Conservation (phyloP, 345 rosid genomes). For the Salix dunnii region DNA sequence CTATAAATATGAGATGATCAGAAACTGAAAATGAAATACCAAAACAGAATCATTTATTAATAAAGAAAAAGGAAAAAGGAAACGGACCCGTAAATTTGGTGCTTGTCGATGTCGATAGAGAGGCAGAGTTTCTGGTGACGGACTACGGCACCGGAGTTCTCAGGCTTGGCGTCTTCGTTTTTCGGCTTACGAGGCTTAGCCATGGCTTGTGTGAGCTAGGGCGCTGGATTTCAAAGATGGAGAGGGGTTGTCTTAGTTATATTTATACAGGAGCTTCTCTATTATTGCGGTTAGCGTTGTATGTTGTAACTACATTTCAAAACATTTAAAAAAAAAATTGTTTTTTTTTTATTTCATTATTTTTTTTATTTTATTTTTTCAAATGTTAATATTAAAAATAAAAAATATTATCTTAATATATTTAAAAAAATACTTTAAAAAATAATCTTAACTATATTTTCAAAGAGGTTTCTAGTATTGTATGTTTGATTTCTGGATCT, state of each 20-base stretch:
- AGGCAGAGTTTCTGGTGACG: conserved; percentile 97
- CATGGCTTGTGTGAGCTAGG: conserved; percentile 33
- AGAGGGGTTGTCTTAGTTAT: background rate
- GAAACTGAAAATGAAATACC: background rate
- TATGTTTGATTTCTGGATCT: background rate
- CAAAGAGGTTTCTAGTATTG: too few species aligned
- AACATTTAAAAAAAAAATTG: too few species aligned
- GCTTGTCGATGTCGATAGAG: conserved; percentile 62
- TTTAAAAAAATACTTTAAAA: too few species aligned
- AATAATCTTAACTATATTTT: too few species aligned
- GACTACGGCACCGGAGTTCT: conserved; percentile 67
- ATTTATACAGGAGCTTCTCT: conserved; percentile 7
- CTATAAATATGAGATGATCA: background rate
- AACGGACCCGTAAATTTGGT: conserved; percentile 79
- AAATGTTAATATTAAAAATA: too few species aligned
- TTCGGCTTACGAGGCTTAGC: conserved; percentile 87
- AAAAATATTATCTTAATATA: too few species aligned
- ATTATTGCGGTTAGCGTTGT: too few species aligned
- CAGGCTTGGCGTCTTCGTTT: conserved; percentile 63
- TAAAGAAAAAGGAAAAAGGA: conserved; percentile 6
- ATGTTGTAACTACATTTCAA: too few species aligned
- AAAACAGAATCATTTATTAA: background rate
- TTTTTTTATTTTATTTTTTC: too few species aligned
- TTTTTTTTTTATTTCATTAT: too few species aligned
- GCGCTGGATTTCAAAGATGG: background rate